phyloP scores from a whole-genome alignment of 345 rosid genomes.

The Barbarea vulgaris region DNA sequence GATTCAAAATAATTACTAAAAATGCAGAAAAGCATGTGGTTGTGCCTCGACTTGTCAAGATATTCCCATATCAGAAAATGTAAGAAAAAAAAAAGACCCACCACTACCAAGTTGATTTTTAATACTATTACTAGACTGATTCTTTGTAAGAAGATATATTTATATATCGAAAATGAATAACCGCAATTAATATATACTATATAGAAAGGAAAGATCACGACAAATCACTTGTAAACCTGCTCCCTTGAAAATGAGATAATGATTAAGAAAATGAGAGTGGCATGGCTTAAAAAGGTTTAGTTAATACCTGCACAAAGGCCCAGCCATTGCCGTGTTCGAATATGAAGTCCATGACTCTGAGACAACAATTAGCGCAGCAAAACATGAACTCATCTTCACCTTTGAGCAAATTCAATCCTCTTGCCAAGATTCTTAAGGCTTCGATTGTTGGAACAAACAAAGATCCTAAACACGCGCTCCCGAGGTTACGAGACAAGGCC shows the following conservation, averaged over 20 bases:
- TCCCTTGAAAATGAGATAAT: conserved; percentile 2
- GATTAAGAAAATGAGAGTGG: conserved; percentile 6
- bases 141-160: conserved; percentile 10
- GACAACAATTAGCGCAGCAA: conserved; percentile 98
- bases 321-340: conserved; percentile 90
- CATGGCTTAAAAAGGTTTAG: conserved; percentile 7
- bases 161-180: conserved; percentile 16
- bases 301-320: conserved; percentile 96
- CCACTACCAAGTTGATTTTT: conserved; percentile 25
- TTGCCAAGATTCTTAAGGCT: conserved; percentile 78
- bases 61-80: conserved; percentile 28
- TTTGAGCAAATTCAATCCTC: conserved; percentile 82
- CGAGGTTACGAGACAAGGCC: conserved; percentile 75
- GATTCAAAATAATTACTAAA: conserved; percentile 24
- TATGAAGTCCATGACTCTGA: conserved; percentile 68
- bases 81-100: conserved; percentile 13
- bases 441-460: conserved; percentile 90
- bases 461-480: conserved; percentile 97
- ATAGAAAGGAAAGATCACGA: conserved; percentile 9
- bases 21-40: conserved; percentile 36
- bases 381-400: conserved; percentile 99
- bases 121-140: conserved; percentile 10
- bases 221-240: conserved; percentile 24
- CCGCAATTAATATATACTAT: conserved; percentile 3
- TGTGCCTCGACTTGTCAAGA: conserved; percentile 28